Evolutionary conservation across 176 grass and related monocot species (phyloP), one percentile per base, ranked within the genome.

Genomic region (bread wheat (Triticum aestivum)): DNA sequence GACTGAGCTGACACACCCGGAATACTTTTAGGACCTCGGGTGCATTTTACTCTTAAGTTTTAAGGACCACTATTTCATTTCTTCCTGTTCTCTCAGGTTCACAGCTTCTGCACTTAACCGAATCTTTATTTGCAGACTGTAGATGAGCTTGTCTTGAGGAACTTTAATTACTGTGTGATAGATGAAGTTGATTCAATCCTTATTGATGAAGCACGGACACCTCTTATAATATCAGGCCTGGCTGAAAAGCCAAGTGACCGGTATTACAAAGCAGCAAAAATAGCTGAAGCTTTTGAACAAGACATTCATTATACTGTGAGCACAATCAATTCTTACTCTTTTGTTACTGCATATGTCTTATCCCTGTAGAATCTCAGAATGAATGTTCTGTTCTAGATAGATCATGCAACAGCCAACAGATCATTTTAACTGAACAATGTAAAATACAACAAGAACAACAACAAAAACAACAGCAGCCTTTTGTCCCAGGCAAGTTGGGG

Each of bases 151-250:
- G 96, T 98, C 70, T 83, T 98, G 85, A 93, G 96, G 79, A 91
- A 96, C 82, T 98, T 98, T 87, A 98, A 96, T 86, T 98, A 92
- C 66, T 98, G 96, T 92, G 94, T 98, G 76, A 94, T 98, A 88
- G 96, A 98, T 88, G 96, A 98, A 96, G 96, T 98, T 90, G 96
- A 98, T 94, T 98, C 96, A 38, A 98, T 98, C 83, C 91, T 98
- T 80, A 94, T 98, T 89, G 96, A 98, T 88, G 96, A 98, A 91
- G 96, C 96, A 80, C 93, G 96, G 84, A 98, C 96, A 15, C 96
- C 96, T 86, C 92, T 96, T 84, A 98, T 98, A 86, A 96, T 98
- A 81, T 98, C 96, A 17, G 96, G 93, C 63, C 87, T 96, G 64
- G 93, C 93, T 86, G 93, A 96, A 78, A 98, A 94, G 82, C 93